Base-by-base conservation (phyloP, 1,284 basidiomycete species). In the Boletus semigastroideus region DNA sequence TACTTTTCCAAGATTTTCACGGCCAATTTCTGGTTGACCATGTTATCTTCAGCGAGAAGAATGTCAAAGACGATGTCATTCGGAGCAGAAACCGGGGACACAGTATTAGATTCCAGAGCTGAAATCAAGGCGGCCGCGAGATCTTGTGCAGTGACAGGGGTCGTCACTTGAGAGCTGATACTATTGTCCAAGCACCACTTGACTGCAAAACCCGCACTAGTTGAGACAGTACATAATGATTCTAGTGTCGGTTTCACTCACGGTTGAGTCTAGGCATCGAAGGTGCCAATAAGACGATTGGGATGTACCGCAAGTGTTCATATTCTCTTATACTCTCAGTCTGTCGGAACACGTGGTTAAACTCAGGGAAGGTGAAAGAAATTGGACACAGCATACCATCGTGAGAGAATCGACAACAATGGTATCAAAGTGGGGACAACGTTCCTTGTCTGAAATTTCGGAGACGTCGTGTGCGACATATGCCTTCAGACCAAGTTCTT, bases 1-100 rank as follows among this genome's bases (percentile, higher is more conserved):
- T 95, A 95, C 67, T 94, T 96, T 74, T 98, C 94, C 33, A 99
- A 76, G 59, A 99, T 93, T 79, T 98, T 98, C 61, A 97, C 90
- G 0, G 97, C 97, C 7, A 99, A 74, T 69, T 94, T 93, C 76
- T 99, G 96, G 74, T 99, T 99, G 56, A 99, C 96, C 59, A 96
- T 76, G 65, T 99, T 99, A 71, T 99, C 97, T 70, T 99, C 96
- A 0, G 96, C 96, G 8, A 99, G 82, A n/a, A 99, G 79, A 57
- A 98, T 96, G 69, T 92, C 92, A 72, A 93, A 94, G 7, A 87
- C 82, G 17, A 92, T 82, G 61, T 98, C 92, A 68, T 89, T 92
- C 30, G 83, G 87, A 50, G 78, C 85, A 43, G 83, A 84, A 56
- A 82, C 89, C 0, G 92, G 91, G 56, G 87, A 90, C 46, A 91